A percentile compares a stretch with the other conserved stretches of the same genome.
phyloP scores from a whole-genome alignment of 2,329 filamentous ascomycete species.

The Acarospora socialis region DNA sequence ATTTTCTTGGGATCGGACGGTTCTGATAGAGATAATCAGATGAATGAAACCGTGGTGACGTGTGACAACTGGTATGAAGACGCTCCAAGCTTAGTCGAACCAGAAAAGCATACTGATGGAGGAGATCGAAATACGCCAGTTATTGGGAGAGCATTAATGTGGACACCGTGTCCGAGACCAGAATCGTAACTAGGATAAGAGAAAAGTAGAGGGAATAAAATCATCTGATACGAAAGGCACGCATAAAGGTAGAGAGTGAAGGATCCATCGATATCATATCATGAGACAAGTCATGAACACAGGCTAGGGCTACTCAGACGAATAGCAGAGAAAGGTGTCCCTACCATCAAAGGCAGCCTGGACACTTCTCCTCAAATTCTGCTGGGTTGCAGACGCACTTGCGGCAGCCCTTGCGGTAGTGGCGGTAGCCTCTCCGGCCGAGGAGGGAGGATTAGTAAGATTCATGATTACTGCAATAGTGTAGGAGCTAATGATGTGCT shows the following conservation, averaged over 20 bases:
- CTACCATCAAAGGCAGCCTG: slow-evolving; percentile 34
- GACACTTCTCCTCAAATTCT: slow-evolving; percentile 27
- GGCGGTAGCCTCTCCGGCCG: slow-evolving; percentile 18
- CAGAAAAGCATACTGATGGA: slow-evolving; percentile 23
- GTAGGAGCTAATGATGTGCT: not conserved
- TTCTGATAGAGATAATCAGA: too few relatives aligned
- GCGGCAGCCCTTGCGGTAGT: slow-evolving; percentile 15
- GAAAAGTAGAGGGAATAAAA: slow-evolving; percentile 5
- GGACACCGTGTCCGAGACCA: too few relatives aligned
- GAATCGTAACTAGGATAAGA: slow-evolving; percentile 1
- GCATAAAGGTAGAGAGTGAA: too few relatives aligned
- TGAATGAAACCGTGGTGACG: too few relatives aligned
- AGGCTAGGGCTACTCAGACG: slow-evolving; percentile 10
- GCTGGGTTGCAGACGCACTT: slow-evolving; percentile 1
- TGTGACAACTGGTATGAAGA: too few relatives aligned
- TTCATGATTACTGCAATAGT: slow-evolving; percentile 20
- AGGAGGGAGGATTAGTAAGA: slow-evolving; percentile 29
- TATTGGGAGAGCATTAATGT: too few relatives aligned
- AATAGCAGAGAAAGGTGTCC: slow-evolving; percentile 11
- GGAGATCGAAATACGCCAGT: slow-evolving; percentile 1
- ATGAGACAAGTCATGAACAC: slow-evolving; percentile 5
- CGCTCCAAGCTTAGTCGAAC: too few relatives aligned
- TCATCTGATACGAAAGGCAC: slow-evolving; percentile 6
- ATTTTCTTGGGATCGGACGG: slow-evolving; percentile 26
- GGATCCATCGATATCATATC: not conserved